A percentile compares a stretch with the other conserved stretches of the same genome.
Conservation (phyloP, 768 basidiomycete species). For the Lactifluus piperatus region DNA sequence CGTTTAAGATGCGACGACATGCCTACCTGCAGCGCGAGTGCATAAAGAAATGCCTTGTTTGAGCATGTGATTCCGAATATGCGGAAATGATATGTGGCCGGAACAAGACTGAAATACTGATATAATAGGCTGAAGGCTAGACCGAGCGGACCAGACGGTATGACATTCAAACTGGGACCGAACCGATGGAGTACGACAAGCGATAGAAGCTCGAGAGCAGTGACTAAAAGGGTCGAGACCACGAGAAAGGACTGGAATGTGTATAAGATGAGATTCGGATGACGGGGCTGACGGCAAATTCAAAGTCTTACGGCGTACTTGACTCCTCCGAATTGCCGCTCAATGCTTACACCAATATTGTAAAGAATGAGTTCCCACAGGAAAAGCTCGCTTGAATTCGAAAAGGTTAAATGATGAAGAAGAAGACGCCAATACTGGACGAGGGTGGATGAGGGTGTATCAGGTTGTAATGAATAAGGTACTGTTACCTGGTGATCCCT, state of each 20-base stretch:
- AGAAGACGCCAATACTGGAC: slow-evolving; percentile 79
- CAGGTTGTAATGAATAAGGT: neutral
- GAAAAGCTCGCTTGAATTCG: slow-evolving; percentile 81
- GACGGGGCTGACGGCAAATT: neutral
- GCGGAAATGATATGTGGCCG: slow-evolving; percentile 64
- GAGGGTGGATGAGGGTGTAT: neutral
- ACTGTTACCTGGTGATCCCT: slow-evolving; percentile 71
- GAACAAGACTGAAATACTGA: slow-evolving; percentile 74
- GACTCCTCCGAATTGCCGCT: slow-evolving; percentile 77
- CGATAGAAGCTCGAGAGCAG: slow-evolving; percentile 55
- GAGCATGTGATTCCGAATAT: slow-evolving; percentile 66
- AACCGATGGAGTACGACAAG: slow-evolving; percentile 57
- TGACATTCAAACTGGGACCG: slow-evolving; percentile 49
- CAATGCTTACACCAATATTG: slow-evolving; percentile 59
- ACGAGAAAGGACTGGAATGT: slow-evolving; percentile 62
- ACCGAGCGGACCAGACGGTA: slow-evolving; percentile 69
- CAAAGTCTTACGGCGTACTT: slow-evolving; percentile 71
- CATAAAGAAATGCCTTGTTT: slow-evolving; percentile 69
- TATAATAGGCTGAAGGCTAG: slow-evolving; percentile 75
- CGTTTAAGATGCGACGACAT: neutral
- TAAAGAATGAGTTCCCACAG: slow-evolving; percentile 67
- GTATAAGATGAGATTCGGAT: slow-evolving; percentile 13
- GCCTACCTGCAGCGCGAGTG: slow-evolving; percentile 63
- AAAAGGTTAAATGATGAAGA: slow-evolving; percentile 65
- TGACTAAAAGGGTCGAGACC: slow-evolving; percentile 56